Conservation (phyloP, 441 rosid genomes). For the Eutrema salsugineum region DNA sequence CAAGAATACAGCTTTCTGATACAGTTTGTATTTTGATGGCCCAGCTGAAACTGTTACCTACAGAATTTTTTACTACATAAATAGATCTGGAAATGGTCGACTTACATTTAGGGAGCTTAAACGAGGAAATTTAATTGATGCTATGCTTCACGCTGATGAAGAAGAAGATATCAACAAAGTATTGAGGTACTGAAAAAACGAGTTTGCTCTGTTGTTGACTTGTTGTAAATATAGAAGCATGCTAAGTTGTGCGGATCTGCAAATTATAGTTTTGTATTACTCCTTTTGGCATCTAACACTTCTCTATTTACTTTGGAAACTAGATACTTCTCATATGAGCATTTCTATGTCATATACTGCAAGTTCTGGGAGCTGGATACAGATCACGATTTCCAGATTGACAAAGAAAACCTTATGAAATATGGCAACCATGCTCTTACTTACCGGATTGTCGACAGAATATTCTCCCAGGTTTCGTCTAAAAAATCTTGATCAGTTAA, state of each 20-base stretch:
- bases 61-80: constrained; percentile 94
- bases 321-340: constrained; percentile 99
- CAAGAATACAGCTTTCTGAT: constrained; percentile 7
- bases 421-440: constrained; percentile 99
- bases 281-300: not conserved
- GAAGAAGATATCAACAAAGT: constrained; percentile 99
- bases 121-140: constrained; percentile 88
- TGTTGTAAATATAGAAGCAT: not conserved
- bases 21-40: constrained; percentile 30
- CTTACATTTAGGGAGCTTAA: constrained; percentile 91
- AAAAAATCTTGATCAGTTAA: constrained; percentile 1
- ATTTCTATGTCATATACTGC: constrained; percentile 99
- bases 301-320: not conserved
- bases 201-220: not conserved
- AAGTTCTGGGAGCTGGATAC: constrained; percentile 99
- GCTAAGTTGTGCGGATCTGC: not conserved
- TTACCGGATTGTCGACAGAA: constrained; percentile 96
- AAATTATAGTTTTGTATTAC: not conserved
- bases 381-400: constrained; percentile 96
- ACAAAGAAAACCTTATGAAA: constrained; percentile 98
- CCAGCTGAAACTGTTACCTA: constrained; percentile 99
- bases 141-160: constrained; percentile 95
- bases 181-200: constrained; percentile 53
- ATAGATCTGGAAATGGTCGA: constrained; percentile 89
- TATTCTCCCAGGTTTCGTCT: constrained; percentile 92